Evolutionary conservation across 805 yeast species (phyloP), one percentile per base, ranked within the genome.

Genomic region (Candida awuae): DNA sequence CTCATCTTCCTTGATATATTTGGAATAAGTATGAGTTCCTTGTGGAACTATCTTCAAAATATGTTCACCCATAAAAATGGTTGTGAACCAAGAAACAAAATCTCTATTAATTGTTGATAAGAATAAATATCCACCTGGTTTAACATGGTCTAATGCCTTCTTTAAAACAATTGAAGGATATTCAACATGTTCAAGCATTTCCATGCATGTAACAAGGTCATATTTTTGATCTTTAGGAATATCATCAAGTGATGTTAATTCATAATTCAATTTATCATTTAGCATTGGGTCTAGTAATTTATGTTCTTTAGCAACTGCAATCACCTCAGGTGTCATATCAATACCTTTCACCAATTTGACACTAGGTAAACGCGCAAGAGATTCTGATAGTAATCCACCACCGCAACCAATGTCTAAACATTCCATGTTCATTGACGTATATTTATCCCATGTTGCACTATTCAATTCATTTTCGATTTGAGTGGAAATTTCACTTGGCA

Each of bases 351-450:
- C 96, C 1, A 64, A 55, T 9, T 67, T 55, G 4, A 85, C 75
- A 42, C 72, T 71, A 4, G 72, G 71, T 49, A 84, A 62, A 48
- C 99, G 67, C 0, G 95, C 96, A 54, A 92, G 59, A 0, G 90
- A 79, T 56, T 92, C 99, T 5, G 88, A 67, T 15, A 92, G 63
- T 19, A 92, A 79, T 0, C 98, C 99, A n/a, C 98, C 99, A 15
- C 99, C 99, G 58, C 98, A 92, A 1, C 99, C 99, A 38, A 92
- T 77, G 55, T 92, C 99, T 40, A 92, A 63, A 1, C 78, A 87
- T 13, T 59, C 57, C 37, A 77, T 63, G 33, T 69, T 62, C 39
- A 70, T 48, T 4, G 56, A 43, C 4, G 39, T 42, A 30, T 63
- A 60, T 21, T 62, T 52, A 27, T 60, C 61, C 8, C 66, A 67